Percentiles rank a stretch among this genome's conserved stretches.
phyloP scores from a whole-genome alignment of 2,329 filamentous ascomycete species.

The Alternaria panax region DNA sequence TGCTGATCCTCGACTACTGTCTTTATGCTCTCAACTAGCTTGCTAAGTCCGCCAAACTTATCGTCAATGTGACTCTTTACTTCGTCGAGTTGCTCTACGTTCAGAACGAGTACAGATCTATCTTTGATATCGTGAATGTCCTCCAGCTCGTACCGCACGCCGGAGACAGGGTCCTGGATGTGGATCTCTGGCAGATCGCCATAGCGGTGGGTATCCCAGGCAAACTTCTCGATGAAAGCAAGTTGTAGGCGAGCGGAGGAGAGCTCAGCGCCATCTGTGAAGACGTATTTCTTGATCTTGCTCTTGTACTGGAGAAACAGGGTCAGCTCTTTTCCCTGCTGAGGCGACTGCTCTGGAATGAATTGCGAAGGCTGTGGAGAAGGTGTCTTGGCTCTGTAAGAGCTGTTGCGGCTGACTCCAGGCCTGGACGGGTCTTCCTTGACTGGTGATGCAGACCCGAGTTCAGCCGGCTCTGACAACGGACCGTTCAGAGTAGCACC shows the following conservation, averaged over 20 bases:
- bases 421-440: conserved; percentile 31
- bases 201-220: conserved; percentile 96
- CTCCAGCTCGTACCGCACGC: conserved; percentile 95
- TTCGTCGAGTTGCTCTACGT: conserved; percentile 91
- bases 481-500: conserved; percentile 49
- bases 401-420: conserved; percentile 39
- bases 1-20: conserved; percentile 85
- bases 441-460: conserved; percentile 32
- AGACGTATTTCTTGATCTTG: conserved; percentile 94
- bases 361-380: conserved; percentile 55
- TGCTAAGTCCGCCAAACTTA: conserved; percentile 78
- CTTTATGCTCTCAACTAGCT: conserved; percentile 85
- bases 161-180: conserved; percentile 93
- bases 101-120: conserved; percentile 90
- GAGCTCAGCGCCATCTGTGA: conserved; percentile 84
- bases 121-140: conserved; percentile 94
- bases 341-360: conserved; percentile 67
- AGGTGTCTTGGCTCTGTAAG: conserved; percentile 45
- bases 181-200: conserved; percentile 97
- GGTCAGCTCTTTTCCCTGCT: conserved; percentile 84
- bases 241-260: conserved; percentile 89
- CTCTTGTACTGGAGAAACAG: conserved; percentile 96
- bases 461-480: conserved; percentile 41
- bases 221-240: conserved; percentile 98
- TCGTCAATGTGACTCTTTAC: conserved; percentile 97